These are phyloP conservation scores for Candida incommunis DNA, from an alignment of 805 yeast species.

Conservation along the genomic window DNA sequence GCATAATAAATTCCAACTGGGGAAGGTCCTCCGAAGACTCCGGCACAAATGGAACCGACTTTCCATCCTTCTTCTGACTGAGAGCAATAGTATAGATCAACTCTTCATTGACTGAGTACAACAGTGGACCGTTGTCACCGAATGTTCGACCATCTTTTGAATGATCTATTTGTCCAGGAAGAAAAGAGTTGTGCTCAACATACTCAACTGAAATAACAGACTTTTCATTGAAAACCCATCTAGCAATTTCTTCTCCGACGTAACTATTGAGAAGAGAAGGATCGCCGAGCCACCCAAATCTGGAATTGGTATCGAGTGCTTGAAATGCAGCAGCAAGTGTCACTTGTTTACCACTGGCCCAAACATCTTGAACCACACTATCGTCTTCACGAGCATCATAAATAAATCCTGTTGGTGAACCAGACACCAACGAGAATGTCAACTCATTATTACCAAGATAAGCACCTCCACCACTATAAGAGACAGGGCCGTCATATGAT, in stretches of 20 bases:
- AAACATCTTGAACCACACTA: constrained; percentile 28
- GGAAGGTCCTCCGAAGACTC: constrained; percentile 31
- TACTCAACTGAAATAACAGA: constrained; percentile 44
- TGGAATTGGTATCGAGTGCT: constrained; percentile 52
- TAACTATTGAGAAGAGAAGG: constrained; percentile 34
- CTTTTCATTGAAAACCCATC: constrained; percentile 66
- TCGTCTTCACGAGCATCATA: constrained; percentile 32
- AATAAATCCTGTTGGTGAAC: constrained; percentile 53
- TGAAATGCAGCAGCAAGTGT: constrained; percentile 67
- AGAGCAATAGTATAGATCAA: constrained; percentile 37
- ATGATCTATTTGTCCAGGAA: constrained; percentile 19
- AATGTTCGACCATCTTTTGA: constrained; percentile 4
- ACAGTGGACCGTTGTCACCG: constrained; percentile 11
- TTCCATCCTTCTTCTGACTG: constrained; percentile 30
- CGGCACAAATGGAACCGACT: constrained; percentile 57
- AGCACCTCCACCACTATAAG: constrained; percentile 49
- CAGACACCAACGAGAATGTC: constrained; percentile 55
- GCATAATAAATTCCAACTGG: constrained; percentile 77
- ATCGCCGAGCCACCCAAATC: constrained; percentile 74
- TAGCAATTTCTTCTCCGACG: constrained; percentile 26
- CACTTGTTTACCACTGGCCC: constrained; percentile 77
- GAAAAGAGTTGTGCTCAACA: constrained; percentile 39
- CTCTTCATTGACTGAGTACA: constrained; percentile 65
- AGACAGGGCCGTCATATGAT: constrained; percentile 9
- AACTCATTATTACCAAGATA: constrained; percentile 53